These are phyloP conservation scores for Prinsepia uniflora DNA, from an alignment of 306 rosid genomes.

Conservation along the genomic window DNA sequence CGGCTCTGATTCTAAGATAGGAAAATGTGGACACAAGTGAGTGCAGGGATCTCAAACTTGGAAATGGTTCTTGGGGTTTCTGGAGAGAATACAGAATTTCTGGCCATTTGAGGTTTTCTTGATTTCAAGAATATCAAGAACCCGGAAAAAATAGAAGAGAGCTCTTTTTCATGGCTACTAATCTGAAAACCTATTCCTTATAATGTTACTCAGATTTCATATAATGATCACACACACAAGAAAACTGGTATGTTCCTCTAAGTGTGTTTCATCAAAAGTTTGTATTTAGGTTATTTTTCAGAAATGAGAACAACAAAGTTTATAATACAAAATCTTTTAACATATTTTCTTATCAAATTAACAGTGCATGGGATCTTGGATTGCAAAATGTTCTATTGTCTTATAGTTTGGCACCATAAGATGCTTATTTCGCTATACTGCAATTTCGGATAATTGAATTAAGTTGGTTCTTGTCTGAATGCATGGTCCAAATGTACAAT, in stretches of 20 bases:
- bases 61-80: not conserved
- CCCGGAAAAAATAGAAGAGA: not conserved
- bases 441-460: not conserved
- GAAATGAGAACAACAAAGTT: not conserved
- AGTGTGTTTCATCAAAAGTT: not conserved
- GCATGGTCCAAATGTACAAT: not conserved
- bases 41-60: not conserved
- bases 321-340: not conserved
- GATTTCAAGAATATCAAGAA: not conserved
- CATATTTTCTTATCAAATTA: not conserved
- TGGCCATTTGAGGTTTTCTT: not conserved
- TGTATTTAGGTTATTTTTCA: not conserved
- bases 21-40: not conserved
- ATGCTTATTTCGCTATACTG: not conserved
- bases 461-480: not conserved
- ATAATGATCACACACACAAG: not conserved
- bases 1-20: not conserved
- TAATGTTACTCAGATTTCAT: too few relatives aligned
- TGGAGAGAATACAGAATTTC: not conserved
- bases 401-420: not conserved
- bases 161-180: not conserved
- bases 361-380: not conserved
- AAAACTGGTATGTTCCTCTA: not conserved
- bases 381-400: not conserved
- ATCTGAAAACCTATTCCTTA: not conserved